Evolutionary conservation across 495 filamentous ascomycete species (phyloP), one percentile per base, ranked within the genome.

Genomic region (Letharia lupina): DNA sequence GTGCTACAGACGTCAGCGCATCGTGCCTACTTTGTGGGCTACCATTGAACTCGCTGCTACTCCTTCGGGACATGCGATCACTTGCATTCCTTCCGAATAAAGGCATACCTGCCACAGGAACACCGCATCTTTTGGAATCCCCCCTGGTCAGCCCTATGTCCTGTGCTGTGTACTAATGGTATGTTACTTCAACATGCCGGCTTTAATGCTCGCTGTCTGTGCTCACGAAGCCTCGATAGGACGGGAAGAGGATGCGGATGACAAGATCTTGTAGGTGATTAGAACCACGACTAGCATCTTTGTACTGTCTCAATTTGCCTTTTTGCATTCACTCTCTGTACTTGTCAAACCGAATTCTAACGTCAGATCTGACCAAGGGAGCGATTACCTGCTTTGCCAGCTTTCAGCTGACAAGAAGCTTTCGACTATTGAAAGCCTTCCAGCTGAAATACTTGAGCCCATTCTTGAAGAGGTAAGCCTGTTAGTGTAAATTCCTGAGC

Each of bases 371-470:
- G n/a, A 2, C n/a, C 9, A 52, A 52, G 48, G 60, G 60, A 37
- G 37, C 28, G 60, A 62, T 62, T 62, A 62, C 35, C 60, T 62
- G 18, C 60, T 62, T 35, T 62, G 60, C 41, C 60, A 62, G 41
- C 41, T 62, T n/a, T 16, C 42, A 35, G 42, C 60, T 9, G 42
- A 62, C 16, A 62, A 47, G 41, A 16, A 31, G 33, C 60, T 48
- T 12, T 62, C 60, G 10, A 62, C 60, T 35, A 13, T 62, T 18
- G 60, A 47, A 37, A 47, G 41, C 15, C 42, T 62, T 35, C 60
- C 60, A 16, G 28, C 60, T 47, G 60, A 62, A 28, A 18, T 62
- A 42, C 60, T 62, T 11, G 41, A 47, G 2, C 40, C 41, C 35
- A 62, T 62, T 35, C 28, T 45, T 47, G 60, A 62, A 35, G 60